phyloP scores from a whole-genome alignment of 768 basidiomycete species.

The Podaxis carcinomalis region DNA sequence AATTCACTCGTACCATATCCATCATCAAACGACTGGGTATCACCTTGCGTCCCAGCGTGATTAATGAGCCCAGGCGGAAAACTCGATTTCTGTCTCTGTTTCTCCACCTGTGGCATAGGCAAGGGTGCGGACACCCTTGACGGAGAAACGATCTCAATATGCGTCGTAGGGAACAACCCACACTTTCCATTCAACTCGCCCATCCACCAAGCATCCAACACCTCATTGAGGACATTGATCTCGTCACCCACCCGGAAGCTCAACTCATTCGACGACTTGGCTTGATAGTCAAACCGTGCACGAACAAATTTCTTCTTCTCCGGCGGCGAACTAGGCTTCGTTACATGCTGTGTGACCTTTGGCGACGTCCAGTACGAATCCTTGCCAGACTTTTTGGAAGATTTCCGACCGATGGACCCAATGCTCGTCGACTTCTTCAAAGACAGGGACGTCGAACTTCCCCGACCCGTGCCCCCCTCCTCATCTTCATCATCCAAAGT shows the following conservation, averaged over 20 bases:
- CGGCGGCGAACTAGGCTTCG: constrained; percentile 47
- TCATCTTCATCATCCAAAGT: constrained; percentile 46
- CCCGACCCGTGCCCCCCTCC: constrained; percentile 15
- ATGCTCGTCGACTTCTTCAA: constrained; percentile 25
- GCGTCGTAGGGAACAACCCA: constrained; percentile 80
- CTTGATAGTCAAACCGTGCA: constrained; percentile 73
- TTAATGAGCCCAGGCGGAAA: not conserved
- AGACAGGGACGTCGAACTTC: constrained; percentile 15
- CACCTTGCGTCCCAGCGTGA: not conserved
- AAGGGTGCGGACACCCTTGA: constrained; percentile 9
- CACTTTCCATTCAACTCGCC: constrained; percentile 67
- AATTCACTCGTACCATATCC: constrained; percentile 29
- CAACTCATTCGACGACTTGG: constrained; percentile 68
- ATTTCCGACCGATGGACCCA: constrained; percentile 10
- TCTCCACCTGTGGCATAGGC: constrained; percentile 8
- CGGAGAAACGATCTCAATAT: constrained; percentile 41
- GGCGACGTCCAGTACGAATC: constrained; percentile 21
- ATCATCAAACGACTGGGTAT: constrained; percentile 18
- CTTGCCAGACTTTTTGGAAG: not conserved
- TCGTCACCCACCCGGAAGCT: constrained; percentile 71
- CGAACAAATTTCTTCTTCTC: constrained; percentile 50
- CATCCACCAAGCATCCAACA: constrained; percentile 90
- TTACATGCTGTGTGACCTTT: constrained; percentile 33
- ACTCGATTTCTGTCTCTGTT: constrained; percentile 7
- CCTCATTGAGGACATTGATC: constrained; percentile 73